A percentile compares a stretch with the other conserved stretches of the same genome.
These are phyloP conservation scores for Macrophomina phaseolina DNA, from an alignment of 2,329 filamentous ascomycete species.

Conservation along the genomic window DNA sequence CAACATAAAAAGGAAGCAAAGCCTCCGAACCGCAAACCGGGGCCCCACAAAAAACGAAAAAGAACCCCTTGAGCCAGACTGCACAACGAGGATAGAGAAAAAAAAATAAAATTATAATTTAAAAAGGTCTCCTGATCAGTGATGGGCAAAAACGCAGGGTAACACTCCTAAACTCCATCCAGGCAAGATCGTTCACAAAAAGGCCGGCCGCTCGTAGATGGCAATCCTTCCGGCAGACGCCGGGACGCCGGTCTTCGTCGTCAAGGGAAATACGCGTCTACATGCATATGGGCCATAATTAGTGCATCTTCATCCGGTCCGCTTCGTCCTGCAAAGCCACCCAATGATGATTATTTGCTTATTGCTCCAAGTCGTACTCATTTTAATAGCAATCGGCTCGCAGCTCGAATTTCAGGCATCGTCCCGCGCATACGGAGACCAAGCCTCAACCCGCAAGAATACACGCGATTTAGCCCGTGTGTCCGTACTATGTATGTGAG, in stretches of 20 bases:
- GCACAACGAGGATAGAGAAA: not conserved
- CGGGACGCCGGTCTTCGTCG: not conserved
- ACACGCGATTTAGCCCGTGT: no score
- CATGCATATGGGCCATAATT: no score
- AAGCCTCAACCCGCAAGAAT: no score
- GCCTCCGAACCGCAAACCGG: not conserved
- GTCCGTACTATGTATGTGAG: not conserved
- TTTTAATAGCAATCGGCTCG: no score
- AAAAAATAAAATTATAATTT: not conserved
- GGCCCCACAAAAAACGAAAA: not conserved
- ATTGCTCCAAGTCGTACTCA: no score
- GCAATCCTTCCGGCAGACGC: constrained; percentile 2
- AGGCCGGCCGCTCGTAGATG: not conserved
- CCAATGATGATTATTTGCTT: no score
- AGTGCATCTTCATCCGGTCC: not conserved
- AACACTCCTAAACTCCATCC: not conserved
- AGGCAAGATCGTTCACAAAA: not conserved
- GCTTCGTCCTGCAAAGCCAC: no score
- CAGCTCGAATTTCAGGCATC: no score
- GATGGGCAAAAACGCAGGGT: not conserved
- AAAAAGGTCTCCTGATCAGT: not conserved
- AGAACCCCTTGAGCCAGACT: not conserved
- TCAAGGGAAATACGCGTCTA: not conserved
- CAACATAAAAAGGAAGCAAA: not conserved
- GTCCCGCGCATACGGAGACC: no score